Base-by-base conservation (phyloP, 2,329 filamentous ascomycete genomes). In the Aspergillus cejpii region DNA sequence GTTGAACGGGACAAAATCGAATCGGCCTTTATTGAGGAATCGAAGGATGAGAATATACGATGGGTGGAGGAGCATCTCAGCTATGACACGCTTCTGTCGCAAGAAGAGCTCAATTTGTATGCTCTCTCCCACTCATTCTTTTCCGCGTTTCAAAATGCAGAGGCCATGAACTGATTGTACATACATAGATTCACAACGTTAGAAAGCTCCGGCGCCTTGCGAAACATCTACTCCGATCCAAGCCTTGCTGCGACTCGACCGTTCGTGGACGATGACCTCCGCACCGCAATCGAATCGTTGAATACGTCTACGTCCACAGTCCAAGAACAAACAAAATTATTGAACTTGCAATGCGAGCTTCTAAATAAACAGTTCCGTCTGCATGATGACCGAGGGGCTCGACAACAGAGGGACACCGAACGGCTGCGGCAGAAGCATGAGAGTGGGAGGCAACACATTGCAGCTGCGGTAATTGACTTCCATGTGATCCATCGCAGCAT, bases 211-310 rank as follows among this genome's bases (percentile, higher is more conserved):
- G 60, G 59, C 11, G 42, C 50, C 27, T 51, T 68, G 10, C 55
- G 60, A 12, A 44, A 52, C 17, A 48, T 68, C 45, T 45, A 65
- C 26, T 51, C 52, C 26, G 51, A 58, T 24, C 48, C 54, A 19
- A 57, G 61, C 20, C 45, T 66, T 14, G 44, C 51, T 34, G 54
- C 60, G 37, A 65, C 58, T 12, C 61, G 64, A 51, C 65, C 66
- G n/a, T 52, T 71, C 41, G 54, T 65, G 5, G 68, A 70, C 40
- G 58, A 62, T 17, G 67, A 70, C 37, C 59, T 71, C 34, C 63
- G 52, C 41, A 53, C 39, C 39, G 60, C 67, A 21, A 68, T 68
- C 39, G 52, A 60, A 37, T 57, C 55, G 7, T 54, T 71, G 26
- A 60, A 65, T 39, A 52, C 56, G n/a, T 69, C 67, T 6, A 70